Conservation (phyloP, 192 early-diverging fungal genomes). For the Umbelopsis sp. region DNA sequence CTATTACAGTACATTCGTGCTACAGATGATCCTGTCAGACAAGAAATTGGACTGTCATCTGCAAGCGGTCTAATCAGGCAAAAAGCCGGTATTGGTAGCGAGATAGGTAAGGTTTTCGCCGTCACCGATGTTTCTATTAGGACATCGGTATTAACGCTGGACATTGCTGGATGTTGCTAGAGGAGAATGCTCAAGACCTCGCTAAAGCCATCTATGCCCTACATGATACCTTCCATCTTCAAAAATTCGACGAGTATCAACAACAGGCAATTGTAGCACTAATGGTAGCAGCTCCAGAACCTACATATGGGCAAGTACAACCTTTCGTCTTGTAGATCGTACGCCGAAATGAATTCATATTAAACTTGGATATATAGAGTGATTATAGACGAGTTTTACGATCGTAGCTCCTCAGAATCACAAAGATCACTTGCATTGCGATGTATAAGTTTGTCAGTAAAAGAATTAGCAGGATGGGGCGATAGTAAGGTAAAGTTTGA, state of each 20-base stretch:
- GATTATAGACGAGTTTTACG: conserved; percentile 30
- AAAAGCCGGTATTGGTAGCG: conserved; percentile 28
- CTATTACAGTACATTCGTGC: conserved; percentile 33
- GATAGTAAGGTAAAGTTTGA: conserved; percentile 17
- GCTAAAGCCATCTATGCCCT: not conserved
- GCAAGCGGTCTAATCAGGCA: conserved; percentile 31
- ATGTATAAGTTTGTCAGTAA: conserved; percentile 1
- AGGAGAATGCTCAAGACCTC: conserved; percentile 22
- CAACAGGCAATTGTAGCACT: conserved; percentile 18
- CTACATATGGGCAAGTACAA: conserved; percentile 8
- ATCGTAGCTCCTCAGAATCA: conserved; percentile 24
- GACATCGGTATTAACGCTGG: not conserved
- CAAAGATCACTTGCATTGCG: conserved; percentile 24
- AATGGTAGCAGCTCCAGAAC: conserved; percentile 10
- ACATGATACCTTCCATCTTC: conserved; percentile 7
- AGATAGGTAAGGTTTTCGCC: conserved; percentile 26
- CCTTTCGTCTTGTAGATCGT: not conserved
- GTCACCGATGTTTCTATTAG: not conserved
- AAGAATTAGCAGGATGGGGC: conserved; percentile 29
- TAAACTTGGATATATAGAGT: conserved; percentile 1
- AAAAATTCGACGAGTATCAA: conserved; percentile 20
- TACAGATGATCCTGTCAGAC: conserved; percentile 36
- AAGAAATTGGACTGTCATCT: conserved; percentile 30
- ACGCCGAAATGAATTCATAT: not conserved
- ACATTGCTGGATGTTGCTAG: not conserved